Percentiles rank a stretch among this genome's conserved stretches.
Evolutionary conservation across 805 yeast genomes (phyloP).

Genomic region (Wickerhamiella australiensis): DNA sequence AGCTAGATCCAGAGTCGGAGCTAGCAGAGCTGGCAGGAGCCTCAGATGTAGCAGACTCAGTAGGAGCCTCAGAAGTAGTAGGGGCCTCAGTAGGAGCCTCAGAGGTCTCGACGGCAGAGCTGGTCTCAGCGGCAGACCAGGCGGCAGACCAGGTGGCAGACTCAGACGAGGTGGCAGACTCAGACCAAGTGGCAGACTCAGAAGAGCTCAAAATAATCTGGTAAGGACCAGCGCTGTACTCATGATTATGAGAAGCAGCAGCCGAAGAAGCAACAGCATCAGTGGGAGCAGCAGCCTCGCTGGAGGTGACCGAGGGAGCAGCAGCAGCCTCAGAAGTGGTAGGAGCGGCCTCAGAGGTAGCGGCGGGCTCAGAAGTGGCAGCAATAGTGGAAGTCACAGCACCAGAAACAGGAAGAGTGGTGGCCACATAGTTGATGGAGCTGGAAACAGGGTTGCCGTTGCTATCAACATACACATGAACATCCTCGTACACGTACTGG

Average conservation of each 20-base stretch:
- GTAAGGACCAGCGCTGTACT: conserved; percentile 9
- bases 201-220: conserved; percentile 8
- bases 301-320: not conserved
- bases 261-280: conserved; percentile 3
- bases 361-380: conserved; percentile 1
- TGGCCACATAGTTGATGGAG: conserved; percentile 8
- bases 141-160: too few relatives aligned
- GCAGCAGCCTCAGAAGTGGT: not conserved
- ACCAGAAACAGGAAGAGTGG: conserved; percentile 12
- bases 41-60: conserved; percentile 15
- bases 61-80: conserved; percentile 4
- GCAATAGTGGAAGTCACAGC: conserved; percentile 7
- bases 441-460: conserved; percentile 21
- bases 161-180: conserved; percentile 3
- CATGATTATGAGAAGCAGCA: conserved; percentile 5
- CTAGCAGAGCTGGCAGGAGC: too few relatives aligned
- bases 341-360: conserved; percentile 7
- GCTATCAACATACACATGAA: conserved; percentile 20
- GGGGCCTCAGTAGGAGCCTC: conserved; percentile 10
- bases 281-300: conserved; percentile 10
- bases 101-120: conserved; percentile 10
- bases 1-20: conserved; percentile 13
- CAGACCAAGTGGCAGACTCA: not conserved
- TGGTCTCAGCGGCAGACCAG: conserved; percentile 7
- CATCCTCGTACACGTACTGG: conserved; percentile 19